These are phyloP conservation scores for Cyathus striatus DNA, from an alignment of 768 basidiomycete genomes.

Conservation along the genomic window DNA sequence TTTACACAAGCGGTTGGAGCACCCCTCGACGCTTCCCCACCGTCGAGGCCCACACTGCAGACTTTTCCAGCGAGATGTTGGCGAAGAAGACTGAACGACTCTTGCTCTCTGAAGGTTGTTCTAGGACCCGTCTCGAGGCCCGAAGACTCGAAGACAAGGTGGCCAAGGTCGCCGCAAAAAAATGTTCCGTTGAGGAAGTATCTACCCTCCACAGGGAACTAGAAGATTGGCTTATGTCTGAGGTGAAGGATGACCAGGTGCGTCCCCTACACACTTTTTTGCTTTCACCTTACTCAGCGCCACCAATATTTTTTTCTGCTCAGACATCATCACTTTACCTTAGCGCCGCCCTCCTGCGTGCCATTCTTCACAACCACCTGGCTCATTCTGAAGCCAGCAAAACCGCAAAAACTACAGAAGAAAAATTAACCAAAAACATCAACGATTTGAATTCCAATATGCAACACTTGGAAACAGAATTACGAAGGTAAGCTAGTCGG, in stretches of 20 bases:
- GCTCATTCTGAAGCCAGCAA: constrained; percentile 77
- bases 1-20: constrained; percentile 61
- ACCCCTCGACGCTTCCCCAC: constrained; percentile 56
- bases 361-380: constrained; percentile 78
- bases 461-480: constrained; percentile 61
- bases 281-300: too few species aligned
- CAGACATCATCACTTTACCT: constrained; percentile 67
- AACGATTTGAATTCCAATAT: constrained; percentile 58
- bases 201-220: constrained; percentile 73
- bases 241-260: constrained; percentile 64
- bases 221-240: constrained; percentile 66
- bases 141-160: constrained; percentile 75
- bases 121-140: constrained; percentile 47
- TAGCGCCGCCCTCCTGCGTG: constrained; percentile 74
- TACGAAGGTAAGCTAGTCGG: constrained; percentile 52
- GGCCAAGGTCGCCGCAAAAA: constrained; percentile 73
- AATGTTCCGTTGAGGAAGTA: constrained; percentile 86
- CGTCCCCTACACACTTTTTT: constrained; percentile 20
- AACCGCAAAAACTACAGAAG: constrained; percentile 58
- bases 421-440: constrained; percentile 55
- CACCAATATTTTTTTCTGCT: background rate
- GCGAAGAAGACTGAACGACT: constrained; percentile 45
- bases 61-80: constrained; percentile 33
- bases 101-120: constrained; percentile 36
- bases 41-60: constrained; percentile 41